phyloP scores from a whole-genome alignment of 345 rosid genomes.

The Arabis hirsuta region DNA sequence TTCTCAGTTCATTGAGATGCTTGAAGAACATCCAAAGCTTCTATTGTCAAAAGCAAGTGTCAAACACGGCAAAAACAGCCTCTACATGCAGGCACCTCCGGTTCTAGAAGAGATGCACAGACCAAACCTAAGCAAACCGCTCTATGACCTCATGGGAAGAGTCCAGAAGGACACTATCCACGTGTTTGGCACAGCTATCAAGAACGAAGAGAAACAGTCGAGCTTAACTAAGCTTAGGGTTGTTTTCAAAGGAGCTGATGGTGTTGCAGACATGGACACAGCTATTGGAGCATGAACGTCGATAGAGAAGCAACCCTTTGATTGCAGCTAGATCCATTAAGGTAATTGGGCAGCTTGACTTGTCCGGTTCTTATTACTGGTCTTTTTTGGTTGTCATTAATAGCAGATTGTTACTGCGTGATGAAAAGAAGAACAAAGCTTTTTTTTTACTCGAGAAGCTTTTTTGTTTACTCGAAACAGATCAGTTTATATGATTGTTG shows the following conservation, averaged over 20 bases:
- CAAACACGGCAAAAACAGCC: slow-evolving; percentile 58
- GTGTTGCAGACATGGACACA: slow-evolving; percentile 74
- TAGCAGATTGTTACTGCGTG: slow-evolving; percentile 18
- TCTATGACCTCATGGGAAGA: slow-evolving; percentile 82
- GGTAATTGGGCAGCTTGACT: slow-evolving; percentile 28
- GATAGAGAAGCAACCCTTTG: slow-evolving; percentile 9
- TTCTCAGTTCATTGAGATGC: slow-evolving; percentile 71
- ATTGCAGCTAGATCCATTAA: slow-evolving; percentile 19
- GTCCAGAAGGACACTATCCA: slow-evolving; percentile 57
- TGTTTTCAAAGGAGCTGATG: slow-evolving; percentile 74
- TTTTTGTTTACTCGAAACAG: slow-evolving; percentile 7
- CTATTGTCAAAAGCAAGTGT: slow-evolving; percentile 77
- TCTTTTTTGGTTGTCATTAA: slow-evolving; percentile 30
- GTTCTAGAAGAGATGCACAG: slow-evolving; percentile 91
- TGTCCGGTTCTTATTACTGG: slow-evolving; percentile 29
- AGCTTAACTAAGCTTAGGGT: slow-evolving; percentile 64
- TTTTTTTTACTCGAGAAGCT: no score
- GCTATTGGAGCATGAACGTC: slow-evolving; percentile 71
- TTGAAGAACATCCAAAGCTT: slow-evolving; percentile 81
- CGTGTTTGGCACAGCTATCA: slow-evolving; percentile 58
- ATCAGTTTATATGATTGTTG: slow-evolving; percentile 35
- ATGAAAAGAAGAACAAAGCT: neutral
- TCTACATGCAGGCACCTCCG: slow-evolving; percentile 96
- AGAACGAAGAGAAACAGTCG: slow-evolving; percentile 63
- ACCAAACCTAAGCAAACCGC: slow-evolving; percentile 61